These are phyloP conservation scores for Trichoderma orchidacearum DNA, from an alignment of 495 filamentous ascomycete genomes.

Conservation along the genomic window DNA sequence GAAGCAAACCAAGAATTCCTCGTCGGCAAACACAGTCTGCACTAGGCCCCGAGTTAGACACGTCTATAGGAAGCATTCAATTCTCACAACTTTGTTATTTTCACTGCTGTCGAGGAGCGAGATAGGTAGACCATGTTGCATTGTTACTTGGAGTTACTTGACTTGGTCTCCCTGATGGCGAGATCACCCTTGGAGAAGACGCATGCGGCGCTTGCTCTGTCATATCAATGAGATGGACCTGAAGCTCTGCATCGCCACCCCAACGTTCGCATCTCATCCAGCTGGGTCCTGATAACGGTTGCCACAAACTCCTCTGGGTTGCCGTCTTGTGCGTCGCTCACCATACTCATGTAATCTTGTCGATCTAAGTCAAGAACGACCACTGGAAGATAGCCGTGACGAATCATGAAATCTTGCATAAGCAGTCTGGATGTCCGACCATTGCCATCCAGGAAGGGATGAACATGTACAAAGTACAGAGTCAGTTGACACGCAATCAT, in stretches of 20 bases:
- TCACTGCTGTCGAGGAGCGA: too few species aligned
- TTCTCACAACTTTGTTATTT: too few species aligned
- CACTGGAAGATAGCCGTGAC: conserved; percentile 8
- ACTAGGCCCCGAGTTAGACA: too few species aligned
- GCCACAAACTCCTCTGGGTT: conserved; percentile 3
- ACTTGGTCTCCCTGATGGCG: too few species aligned
- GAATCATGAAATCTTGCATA: conserved; percentile 9
- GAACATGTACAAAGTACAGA: conserved; percentile 5
- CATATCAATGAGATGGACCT: too few species aligned
- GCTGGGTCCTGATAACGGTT: conserved; percentile 4
- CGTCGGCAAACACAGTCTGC: too few species aligned
- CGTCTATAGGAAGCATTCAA: too few species aligned
- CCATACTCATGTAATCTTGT: conserved; percentile 5
- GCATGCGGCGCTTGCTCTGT: too few species aligned
- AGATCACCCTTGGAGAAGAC: too few species aligned
- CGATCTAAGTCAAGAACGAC: conserved; percentile 3
- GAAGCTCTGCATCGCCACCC: background rate
- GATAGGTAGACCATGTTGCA: too few species aligned
- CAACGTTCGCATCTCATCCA: conserved; percentile 3
- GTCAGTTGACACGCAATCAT: background rate
- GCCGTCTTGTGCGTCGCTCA: conserved; percentile 6
- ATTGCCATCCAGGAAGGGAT: conserved; percentile 8
- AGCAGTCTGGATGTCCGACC: conserved; percentile 4
- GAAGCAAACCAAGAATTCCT: too few species aligned
- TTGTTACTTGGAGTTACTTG: too few species aligned